phyloP scores from a whole-genome alignment of 2,329 filamentous ascomycete species.

The Fusarium oligoseptatum region DNA sequence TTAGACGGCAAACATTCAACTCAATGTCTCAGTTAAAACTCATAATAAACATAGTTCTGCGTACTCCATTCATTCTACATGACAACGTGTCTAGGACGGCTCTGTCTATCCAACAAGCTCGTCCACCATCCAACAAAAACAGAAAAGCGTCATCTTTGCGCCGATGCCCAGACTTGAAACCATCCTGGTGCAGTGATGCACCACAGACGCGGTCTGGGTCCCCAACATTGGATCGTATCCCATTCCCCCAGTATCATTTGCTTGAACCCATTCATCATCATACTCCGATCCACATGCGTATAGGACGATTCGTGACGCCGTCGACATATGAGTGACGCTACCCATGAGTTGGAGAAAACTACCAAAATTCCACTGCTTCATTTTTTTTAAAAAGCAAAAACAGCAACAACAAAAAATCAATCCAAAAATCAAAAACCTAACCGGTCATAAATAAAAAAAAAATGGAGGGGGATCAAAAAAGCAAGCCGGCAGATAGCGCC shows the following conservation, averaged over 20 bases:
- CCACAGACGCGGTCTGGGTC: conserved; percentile 9
- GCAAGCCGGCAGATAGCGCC: conserved; percentile 35
- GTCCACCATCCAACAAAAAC: conserved; percentile 37
- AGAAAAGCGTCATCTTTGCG: conserved; percentile 43
- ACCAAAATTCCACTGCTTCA: conserved; percentile 31
- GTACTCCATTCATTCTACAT: conserved; percentile 45
- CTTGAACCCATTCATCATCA: conserved; percentile 42
- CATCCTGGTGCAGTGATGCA: conserved; percentile 12
- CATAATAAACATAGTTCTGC: conserved; percentile 35
- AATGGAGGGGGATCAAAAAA: conserved; percentile 31
- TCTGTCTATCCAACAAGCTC: conserved; percentile 43
- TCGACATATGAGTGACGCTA: conserved; percentile 43
- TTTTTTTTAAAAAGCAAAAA: conserved; percentile 27
- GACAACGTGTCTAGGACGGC: conserved; percentile 41
- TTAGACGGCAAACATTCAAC: neutral
- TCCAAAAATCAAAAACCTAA: conserved; percentile 21
- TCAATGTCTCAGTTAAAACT: conserved; percentile 4
- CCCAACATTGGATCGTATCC: conserved; percentile 43
- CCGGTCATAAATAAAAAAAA: conserved; percentile 19
- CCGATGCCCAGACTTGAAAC: conserved; percentile 33
- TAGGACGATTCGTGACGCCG: conserved; percentile 44
- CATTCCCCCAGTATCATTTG: conserved; percentile 37
- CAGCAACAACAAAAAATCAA: conserved; percentile 25
- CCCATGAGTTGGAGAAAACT: conserved; percentile 37
- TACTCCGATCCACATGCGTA: conserved; percentile 49